phyloP scores from a whole-genome alignment of 2,329 filamentous ascomycete species.

The Fusarium sp. region DNA sequence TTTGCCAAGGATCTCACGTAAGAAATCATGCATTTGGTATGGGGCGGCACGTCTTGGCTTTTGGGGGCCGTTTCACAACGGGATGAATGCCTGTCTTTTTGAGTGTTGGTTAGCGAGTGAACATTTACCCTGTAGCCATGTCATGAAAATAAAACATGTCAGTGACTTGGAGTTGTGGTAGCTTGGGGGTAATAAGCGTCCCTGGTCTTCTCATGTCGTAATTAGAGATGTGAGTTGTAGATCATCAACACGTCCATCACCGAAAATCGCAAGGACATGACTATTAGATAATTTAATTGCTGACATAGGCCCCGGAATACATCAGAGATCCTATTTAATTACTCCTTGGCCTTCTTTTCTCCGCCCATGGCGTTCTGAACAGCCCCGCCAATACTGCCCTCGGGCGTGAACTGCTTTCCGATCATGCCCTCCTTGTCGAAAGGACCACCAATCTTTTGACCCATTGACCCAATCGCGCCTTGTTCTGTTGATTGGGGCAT shows the following conservation, averaged over 20 bases:
- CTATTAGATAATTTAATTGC: neutral
- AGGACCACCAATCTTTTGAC: conserved; percentile 61
- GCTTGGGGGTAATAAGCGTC: no score
- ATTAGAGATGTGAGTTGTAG: neutral
- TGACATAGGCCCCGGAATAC: neutral
- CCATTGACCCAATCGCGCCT: conserved; percentile 61
- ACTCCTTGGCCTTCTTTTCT: conserved; percentile 40
- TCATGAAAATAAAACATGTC: no score
- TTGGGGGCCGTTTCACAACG: neutral
- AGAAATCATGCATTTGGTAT: neutral
- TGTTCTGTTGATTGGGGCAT: conserved; percentile 45
- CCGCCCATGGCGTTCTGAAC: conserved; percentile 60
- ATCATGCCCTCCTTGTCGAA: conserved; percentile 62
- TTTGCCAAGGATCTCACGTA: neutral
- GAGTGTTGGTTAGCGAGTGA: neutral
- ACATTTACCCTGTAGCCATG: neutral
- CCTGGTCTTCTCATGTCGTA: no score
- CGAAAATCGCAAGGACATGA: neutral
- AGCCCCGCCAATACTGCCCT: conserved; percentile 63
- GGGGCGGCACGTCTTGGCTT: neutral
- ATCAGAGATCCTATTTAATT: neutral
- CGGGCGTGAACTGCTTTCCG: conserved; percentile 65
- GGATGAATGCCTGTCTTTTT: neutral
- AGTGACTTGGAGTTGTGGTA: no score
- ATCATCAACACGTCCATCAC: neutral